Conservation (phyloP, 1,284 basidiomycete genomes). For the Veloporphyrellus conicus region DNA sequence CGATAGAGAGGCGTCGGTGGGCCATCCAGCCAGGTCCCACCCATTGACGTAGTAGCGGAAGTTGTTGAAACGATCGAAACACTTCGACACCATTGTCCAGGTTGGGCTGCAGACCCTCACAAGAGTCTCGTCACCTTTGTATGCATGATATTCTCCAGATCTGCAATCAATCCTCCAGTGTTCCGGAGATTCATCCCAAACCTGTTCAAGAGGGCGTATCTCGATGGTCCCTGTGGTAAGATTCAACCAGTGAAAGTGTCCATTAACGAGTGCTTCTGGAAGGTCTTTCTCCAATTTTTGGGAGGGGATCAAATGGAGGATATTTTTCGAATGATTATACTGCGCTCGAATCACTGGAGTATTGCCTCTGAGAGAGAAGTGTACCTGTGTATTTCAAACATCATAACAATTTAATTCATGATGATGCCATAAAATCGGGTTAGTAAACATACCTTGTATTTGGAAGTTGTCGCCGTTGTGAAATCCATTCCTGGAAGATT, state of each 20-base stretch:
- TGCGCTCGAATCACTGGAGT: conserved; percentile 22
- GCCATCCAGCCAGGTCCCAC: too few relatives aligned
- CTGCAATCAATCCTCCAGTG: conserved; percentile 6
- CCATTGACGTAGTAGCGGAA: too few relatives aligned
- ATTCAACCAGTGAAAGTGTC: conserved; percentile 39
- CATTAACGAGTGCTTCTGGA: conserved; percentile 30
- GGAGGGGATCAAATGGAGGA: conserved; percentile 37
- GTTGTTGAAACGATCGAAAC: conserved; percentile 7
- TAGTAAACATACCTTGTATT: background rate
- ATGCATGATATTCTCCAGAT: conserved; percentile 2
- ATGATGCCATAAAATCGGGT: background rate
- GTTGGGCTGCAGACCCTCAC: conserved; percentile 31
- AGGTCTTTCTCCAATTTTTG: conserved; percentile 32
- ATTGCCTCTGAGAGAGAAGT: conserved; percentile 22
- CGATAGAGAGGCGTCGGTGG: too few relatives aligned
- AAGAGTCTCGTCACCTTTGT: conserved; percentile 11
- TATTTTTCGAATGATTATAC: background rate
- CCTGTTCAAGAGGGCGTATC: conserved; percentile 30
- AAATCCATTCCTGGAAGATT: conserved; percentile 35
- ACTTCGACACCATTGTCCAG: conserved; percentile 26
- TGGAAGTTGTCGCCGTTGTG: conserved; percentile 25
- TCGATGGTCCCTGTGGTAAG: conserved; percentile 27
- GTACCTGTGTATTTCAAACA: conserved; percentile 18
- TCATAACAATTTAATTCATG: too few relatives aligned
- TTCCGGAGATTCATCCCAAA: conserved; percentile 16